A percentile compares a stretch with the other conserved stretches of the same genome.
These are phyloP conservation scores for Colletotrichum zoysiae DNA, from an alignment of 2,329 filamentous ascomycete genomes.

Conservation along the genomic window DNA sequence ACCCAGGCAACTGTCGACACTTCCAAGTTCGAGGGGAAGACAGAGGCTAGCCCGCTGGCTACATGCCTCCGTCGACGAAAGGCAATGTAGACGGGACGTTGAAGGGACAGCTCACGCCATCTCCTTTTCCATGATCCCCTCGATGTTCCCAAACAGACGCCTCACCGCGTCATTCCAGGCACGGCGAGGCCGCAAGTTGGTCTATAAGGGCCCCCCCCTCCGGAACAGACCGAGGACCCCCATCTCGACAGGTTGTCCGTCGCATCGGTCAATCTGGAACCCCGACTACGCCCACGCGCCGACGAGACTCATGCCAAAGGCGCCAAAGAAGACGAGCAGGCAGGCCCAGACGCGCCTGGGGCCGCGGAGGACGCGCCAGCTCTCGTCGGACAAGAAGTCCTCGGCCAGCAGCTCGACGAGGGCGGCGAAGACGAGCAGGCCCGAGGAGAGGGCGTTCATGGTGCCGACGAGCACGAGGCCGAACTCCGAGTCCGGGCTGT, in stretches of 20 bases:
- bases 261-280: no score
- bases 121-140: neutral
- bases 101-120: neutral
- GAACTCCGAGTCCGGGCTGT: slow-evolving; percentile 74
- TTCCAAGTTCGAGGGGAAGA: neutral
- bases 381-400: slow-evolving; percentile 76
- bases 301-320: slow-evolving; percentile 73
- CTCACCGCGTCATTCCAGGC: slow-evolving; percentile 25
- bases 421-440: slow-evolving; percentile 78
- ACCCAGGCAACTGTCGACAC: neutral
- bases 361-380: slow-evolving; percentile 68
- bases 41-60: neutral
- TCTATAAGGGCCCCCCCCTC: neutral
- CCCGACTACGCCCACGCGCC: slow-evolving; percentile 69
- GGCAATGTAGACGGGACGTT: no score
- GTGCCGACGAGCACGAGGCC: slow-evolving; percentile 79
- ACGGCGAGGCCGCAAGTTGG: neutral
- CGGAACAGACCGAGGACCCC: neutral
- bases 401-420: slow-evolving; percentile 79
- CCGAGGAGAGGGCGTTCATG: slow-evolving; percentile 80
- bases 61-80: no score
- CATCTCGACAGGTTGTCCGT: no score
- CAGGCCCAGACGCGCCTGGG: slow-evolving; percentile 67
- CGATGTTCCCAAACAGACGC: neutral
- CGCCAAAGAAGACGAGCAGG: slow-evolving; percentile 68